Evolutionary conservation across 2,329 filamentous ascomycete species (phyloP), one percentile per base, ranked within the genome.

Genomic region (Fusarium circinatum): DNA sequence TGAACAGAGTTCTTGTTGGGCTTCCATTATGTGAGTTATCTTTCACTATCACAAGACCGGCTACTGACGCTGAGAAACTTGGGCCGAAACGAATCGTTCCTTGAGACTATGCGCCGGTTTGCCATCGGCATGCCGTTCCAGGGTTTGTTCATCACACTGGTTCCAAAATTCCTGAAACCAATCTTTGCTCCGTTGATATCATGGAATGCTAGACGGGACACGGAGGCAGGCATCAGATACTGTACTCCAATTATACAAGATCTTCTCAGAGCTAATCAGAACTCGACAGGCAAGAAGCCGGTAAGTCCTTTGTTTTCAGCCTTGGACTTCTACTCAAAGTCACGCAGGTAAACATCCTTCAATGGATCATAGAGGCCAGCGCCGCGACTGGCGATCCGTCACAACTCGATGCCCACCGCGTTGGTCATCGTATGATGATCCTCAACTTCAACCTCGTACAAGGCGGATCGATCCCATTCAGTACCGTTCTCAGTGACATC

Each of bases 371-470:
- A 38, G 57, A 60, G 12, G 57, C 57, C 5, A 52, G 44, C 3
- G 44, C 44, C 22, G 44, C 34, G 0, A 60, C 57, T 11, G 44
- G 26, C 22, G 57, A 60, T 4, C 34, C 34, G 0, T 18, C 34
- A 5, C 57, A 60, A 28, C 57, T 60, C 15, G 34, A 52, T 2
- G 2, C 44, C 1, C 17, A 18, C 34, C 57, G 57, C 1, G 41
- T 60, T 1, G 44, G 57, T 3, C 44, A 60, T 5, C 44, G 57
- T 20, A 52, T 60, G 24, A 60, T 60, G 26, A 8, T 52, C 4
- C 57, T 60, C 12, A 60, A 52, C 26, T 60, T 60, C 22, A 60
- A 60, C 12, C 57, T 60, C 8, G 57, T 60, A 2, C 57, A 52
- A 51, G 57, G 44, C 34, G 57, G 57, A 1, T 60, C 57, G 2